A percentile compares a stretch with the other conserved stretches of the same genome.
Evolutionary conservation across 768 basidiomycete species (phyloP).

Genomic region (Cantharellus anzutake): DNA sequence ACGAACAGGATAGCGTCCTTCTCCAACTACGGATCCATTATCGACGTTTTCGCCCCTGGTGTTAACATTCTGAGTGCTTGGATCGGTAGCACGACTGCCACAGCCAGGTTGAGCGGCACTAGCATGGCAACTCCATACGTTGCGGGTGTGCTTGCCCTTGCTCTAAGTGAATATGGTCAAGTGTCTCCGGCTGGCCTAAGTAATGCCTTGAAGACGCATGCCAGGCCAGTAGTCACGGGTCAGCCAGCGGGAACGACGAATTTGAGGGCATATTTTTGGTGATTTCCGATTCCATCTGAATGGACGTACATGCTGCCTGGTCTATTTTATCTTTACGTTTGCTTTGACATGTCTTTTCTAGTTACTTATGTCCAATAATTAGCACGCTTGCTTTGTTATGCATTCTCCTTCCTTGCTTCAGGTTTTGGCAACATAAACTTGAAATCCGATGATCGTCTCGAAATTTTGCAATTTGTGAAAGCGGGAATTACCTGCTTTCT

Average conservation of each 20-base stretch:
- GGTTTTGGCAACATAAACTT: no score
- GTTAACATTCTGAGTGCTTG: slow-evolving; percentile 4
- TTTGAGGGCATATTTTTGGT: not conserved
- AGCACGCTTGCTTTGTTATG: no score
- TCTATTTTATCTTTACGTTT: not conserved
- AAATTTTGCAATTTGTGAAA: no score
- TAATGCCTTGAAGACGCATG: slow-evolving; percentile 2
- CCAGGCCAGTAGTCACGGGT: slow-evolving; percentile 2
- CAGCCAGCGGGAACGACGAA: slow-evolving; percentile 4
- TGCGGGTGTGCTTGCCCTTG: slow-evolving; percentile 3
- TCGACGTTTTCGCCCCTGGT: slow-evolving; percentile 5
- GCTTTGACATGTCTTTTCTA: no score
- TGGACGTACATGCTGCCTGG: not conserved
- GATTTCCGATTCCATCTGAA: not conserved
- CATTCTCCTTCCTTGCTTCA: no score
- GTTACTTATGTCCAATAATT: no score
- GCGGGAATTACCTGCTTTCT: no score
- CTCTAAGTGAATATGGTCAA: slow-evolving; percentile 1
- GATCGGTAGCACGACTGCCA: slow-evolving; percentile 3
- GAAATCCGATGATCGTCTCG: no score
- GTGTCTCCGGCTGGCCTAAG: slow-evolving; percentile 2
- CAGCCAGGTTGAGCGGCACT: slow-evolving; percentile 2
- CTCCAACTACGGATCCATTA: slow-evolving; percentile 9
- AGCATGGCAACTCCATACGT: slow-evolving; percentile 6
- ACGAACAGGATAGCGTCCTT: slow-evolving; percentile 4